phyloP scores from a whole-genome alignment of 345 rosid genomes.

The Rhodomyrtus tomentosa region DNA sequence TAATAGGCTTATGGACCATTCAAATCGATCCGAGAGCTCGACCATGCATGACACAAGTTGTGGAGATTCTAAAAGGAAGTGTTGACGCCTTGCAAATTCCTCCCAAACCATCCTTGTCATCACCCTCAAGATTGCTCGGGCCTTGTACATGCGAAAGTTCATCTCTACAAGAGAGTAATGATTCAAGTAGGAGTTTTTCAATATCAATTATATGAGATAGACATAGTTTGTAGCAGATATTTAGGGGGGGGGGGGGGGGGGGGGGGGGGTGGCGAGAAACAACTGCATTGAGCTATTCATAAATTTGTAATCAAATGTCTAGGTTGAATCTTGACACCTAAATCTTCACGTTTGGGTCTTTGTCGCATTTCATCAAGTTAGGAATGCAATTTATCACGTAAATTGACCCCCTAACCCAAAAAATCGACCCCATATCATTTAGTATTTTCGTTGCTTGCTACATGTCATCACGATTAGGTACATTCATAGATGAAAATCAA shows the following conservation, averaged over 20 bases:
- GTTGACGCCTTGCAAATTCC: not conserved
- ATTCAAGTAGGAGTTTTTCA: not conserved
- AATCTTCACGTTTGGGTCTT: not conserved
- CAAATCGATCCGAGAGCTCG: not conserved
- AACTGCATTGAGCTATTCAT: not conserved
- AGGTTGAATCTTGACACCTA: not conserved
- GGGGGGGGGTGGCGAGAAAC: too few species aligned
- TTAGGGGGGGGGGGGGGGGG: not conserved
- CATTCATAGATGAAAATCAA: not conserved
- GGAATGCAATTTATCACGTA: too few species aligned
- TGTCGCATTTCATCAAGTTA: not conserved
- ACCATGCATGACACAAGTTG: not conserved
- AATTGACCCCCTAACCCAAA: not conserved
- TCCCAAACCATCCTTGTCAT: not conserved
- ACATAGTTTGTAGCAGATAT: not conserved
- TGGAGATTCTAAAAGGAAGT: constrained; percentile 1
- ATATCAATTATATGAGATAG: not conserved
- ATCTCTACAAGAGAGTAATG: not conserved
- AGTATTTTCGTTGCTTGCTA: not conserved
- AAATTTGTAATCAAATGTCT: not conserved
- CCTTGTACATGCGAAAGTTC: not conserved
- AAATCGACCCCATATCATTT: not conserved
- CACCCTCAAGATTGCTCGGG: too few species aligned
- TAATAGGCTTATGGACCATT: not conserved
- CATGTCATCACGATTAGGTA: not conserved